Evolutionary conservation across 345 rosid species (phyloP), one percentile per base, ranked within the genome.

Genomic region (Reutealis trisperma): DNA sequence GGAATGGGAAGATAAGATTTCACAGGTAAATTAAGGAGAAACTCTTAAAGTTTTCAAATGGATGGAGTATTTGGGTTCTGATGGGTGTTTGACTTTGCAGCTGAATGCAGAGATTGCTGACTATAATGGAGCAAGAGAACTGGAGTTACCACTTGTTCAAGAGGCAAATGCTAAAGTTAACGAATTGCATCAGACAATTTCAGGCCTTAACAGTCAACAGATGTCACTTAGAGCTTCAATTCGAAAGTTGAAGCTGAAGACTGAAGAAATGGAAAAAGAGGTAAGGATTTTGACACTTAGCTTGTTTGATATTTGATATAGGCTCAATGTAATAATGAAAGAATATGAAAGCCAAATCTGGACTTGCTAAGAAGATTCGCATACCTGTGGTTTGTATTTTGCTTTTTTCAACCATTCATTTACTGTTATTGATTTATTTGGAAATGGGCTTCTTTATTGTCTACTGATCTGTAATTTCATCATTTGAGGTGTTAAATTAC

Each of bases 121-220:
- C 24, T 85, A 83, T 76, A 87, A 87, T 83, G 95, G 84, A 71
- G 91, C 91, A n/a, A 86, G 87, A 76, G 92, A 90, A 74, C 86
- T 66, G 71, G 98, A 96, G 69, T 71, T 85, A 60, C 98, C 98
- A 4, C 79, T 87, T 82, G 91, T 90, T 72, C 93, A 90, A 79
- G 93, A 92, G 84, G 60, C 88, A 19, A 92, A 91, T 67, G 75
- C 83, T 5, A 83, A 78, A 75, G 89, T 94, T 66, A 87, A 90
- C 79, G 93, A 92, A 67, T 83, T 96, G 71, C 88, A 72, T 21
- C 90, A 89, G 81, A 87, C 81, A 8, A 86, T 96, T 82, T 78
- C 83, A 55, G 88, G 82, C 54, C 94, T 92, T 67, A 93, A 94
- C 90, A 87, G 85, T 80, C 87, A 89, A 64, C 99, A 96, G 87